Base-by-base conservation (phyloP, 2,329 filamentous ascomycete species). In the Fusarium sacchari region DNA sequence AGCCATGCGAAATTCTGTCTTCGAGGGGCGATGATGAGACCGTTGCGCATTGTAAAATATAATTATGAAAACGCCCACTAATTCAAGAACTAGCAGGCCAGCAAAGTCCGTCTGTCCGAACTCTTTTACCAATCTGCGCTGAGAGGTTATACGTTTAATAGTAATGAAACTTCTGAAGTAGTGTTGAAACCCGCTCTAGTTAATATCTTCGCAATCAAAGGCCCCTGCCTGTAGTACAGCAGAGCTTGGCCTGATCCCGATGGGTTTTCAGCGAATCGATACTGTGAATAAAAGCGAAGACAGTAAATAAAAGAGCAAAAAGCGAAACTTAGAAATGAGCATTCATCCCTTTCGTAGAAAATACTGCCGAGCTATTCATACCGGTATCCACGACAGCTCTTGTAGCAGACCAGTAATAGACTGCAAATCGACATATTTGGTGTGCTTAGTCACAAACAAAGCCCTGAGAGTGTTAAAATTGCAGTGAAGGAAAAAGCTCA, bases 321-420 rank as follows among this genome's bases (percentile, higher is more conserved):
- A 17, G 9, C 14, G 14, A 42, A 1, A 43, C 0, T 42, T 24
- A 1, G 10, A 43, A 43, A 24, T 13, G 10, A 20, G 11, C 24
- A 20, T 22, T 9, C 5, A 1, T 7, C 9, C 6, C 1, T 47
- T 47, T 30, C 3, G 5, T 2, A 47, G 2, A 30, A 40, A 47
- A n/a, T 3, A 28, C 13, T 4, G 12, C 3, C 4, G 0, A 30
- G 8, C 26, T 15, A 22, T 10, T 47, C 6, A 11, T 30, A 15
- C 5, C 26, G 5, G 7, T n/a, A n/a, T n/a, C n/a, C 26, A 28
- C 14, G 24, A 13, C 4, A 5, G 22, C 17, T 20, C 18, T 46
- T 46, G 6, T 6, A 17, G 43, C 4, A 28, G 6, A 30, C 7
- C 44, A 7, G 6, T 5, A 15, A 6, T 13, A 47, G 20, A 20